These are phyloP conservation scores for Candida glaebosa DNA, from an alignment of 805 yeast species.

Conservation along the genomic window DNA sequence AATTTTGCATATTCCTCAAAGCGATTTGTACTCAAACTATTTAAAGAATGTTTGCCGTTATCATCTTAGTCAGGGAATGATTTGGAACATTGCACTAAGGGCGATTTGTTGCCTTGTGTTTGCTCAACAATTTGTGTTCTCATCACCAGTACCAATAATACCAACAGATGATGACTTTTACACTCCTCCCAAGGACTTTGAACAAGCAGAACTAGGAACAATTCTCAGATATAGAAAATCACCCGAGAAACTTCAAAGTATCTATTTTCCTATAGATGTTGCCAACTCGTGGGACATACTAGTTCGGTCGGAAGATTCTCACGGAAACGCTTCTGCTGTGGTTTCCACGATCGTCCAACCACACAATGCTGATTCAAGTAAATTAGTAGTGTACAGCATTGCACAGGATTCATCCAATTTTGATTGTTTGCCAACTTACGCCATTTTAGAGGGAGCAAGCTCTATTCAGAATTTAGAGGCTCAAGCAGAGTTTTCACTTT, in stretches of 20 bases:
- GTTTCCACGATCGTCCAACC: slow-evolving; percentile 29
- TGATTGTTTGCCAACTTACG: slow-evolving; percentile 27
- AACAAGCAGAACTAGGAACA: slow-evolving; percentile 18
- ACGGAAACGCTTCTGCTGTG: slow-evolving; percentile 22
- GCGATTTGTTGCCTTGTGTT: too few species aligned
- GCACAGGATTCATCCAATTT: slow-evolving; percentile 26
- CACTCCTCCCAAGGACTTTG: slow-evolving; percentile 19
- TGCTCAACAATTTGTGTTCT: background rate
- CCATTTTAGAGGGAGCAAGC: slow-evolving; percentile 14
- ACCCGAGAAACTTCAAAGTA: slow-evolving; percentile 16
- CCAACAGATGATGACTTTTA: slow-evolving; percentile 24
- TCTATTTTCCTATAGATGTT: slow-evolving; percentile 17
- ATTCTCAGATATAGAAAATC: slow-evolving; percentile 19
- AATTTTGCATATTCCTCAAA: background rate
- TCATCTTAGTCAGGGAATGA: too few species aligned
- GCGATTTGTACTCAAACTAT: background rate
- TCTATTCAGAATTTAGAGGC: slow-evolving; percentile 8
- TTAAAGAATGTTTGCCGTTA: too few species aligned
- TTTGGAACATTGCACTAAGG: too few species aligned
- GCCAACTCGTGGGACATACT: slow-evolving; percentile 21
- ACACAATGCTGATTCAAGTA: slow-evolving; percentile 22
- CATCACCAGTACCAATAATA: background rate
- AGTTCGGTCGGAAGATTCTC: slow-evolving; percentile 19
- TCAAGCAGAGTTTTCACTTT: slow-evolving; percentile 15
- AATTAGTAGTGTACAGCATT: slow-evolving; percentile 24